Evolutionary conservation across 169 alveolate species (phyloP).

Genomic region (Plasmodium berghei): DNA sequence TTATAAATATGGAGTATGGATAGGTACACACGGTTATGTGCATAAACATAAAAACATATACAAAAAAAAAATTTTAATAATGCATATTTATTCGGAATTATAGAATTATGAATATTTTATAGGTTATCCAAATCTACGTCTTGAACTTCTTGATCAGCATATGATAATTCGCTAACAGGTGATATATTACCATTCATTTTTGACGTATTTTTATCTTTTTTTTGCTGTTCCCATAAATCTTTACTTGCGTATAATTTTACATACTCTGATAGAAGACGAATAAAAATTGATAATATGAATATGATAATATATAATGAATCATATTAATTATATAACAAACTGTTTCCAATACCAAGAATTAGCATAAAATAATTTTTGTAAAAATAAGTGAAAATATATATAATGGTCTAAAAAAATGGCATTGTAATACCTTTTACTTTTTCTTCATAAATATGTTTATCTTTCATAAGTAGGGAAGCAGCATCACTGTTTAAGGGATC

Average conservation of each 20-base stretch:
- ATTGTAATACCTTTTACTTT: conserved; percentile 90
- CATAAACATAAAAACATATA: too few relatives aligned
- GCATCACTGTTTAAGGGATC: conserved; percentile 98
- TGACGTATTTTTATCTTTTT: conserved; percentile 43
- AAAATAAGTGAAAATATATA: too few relatives aligned
- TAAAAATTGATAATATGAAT: neutral
- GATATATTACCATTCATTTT: conserved; percentile 64
- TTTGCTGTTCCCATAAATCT: conserved; percentile 82
- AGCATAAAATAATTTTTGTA: too few relatives aligned
- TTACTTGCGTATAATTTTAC: conserved; percentile 85
- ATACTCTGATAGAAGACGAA: conserved; percentile 76
- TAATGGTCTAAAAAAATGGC: too few relatives aligned
- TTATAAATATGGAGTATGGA: too few relatives aligned
- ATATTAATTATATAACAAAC: too few relatives aligned
- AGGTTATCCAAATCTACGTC: conserved; percentile 59
- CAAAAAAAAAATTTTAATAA: too few relatives aligned
- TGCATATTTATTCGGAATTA: too few relatives aligned
- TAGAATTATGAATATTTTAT: neutral
- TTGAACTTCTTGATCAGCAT: conserved; percentile 64
- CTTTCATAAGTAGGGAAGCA: conserved; percentile 93
- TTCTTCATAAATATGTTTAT: conserved; percentile 91
- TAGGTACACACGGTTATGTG: too few relatives aligned
- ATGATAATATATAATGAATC: too few relatives aligned
- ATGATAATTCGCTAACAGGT: conserved; percentile 68
- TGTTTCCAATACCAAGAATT: too few relatives aligned